phyloP scores from a whole-genome alignment of 306 rosid species.

The Oemleria cerasiformis region DNA sequence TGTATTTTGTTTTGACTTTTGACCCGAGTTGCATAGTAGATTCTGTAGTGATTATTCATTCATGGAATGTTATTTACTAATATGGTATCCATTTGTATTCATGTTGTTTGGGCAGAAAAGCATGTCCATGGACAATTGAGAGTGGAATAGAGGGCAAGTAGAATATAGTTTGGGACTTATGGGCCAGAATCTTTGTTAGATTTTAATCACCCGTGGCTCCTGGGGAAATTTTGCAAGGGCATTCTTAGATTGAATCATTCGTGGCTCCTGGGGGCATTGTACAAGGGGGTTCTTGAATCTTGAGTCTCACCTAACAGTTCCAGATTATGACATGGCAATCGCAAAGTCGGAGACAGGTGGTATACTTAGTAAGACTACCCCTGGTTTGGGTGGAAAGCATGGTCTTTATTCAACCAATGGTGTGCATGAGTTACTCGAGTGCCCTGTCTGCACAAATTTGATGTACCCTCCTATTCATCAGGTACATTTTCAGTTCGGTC shows the following conservation, averaged over 20 bases:
- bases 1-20: constrained; percentile 10
- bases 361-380: constrained; percentile 36
- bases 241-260: constrained; percentile 24
- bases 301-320: constrained; percentile 46
- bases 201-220: constrained; percentile 60
- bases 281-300: constrained; percentile 60
- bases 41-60: not conserved
- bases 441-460: constrained; percentile 76
- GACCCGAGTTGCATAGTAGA: not conserved
- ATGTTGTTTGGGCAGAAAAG: constrained; percentile 30
- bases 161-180: constrained; percentile 16
- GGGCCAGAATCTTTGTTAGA: constrained; percentile 22
- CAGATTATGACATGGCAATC: constrained; percentile 53
- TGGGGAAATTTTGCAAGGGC: constrained; percentile 52
- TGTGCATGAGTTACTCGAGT: constrained; percentile 78
- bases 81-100: constrained; percentile 8
- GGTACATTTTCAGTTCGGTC: constrained; percentile 41
- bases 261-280: constrained; percentile 76
- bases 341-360: constrained; percentile 54
- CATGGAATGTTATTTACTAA: constrained; percentile 8
- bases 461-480: constrained; percentile 98
- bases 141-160: constrained; percentile 26
- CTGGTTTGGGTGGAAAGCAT: constrained; percentile 49
- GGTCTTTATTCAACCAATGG: constrained; percentile 67
- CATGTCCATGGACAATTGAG: constrained; percentile 16